A percentile compares a stretch with the other conserved stretches of the same genome.
These are phyloP conservation scores for Sugiyamaella qingdaonensis DNA, from an alignment of 805 yeast species.

Conservation along the genomic window DNA sequence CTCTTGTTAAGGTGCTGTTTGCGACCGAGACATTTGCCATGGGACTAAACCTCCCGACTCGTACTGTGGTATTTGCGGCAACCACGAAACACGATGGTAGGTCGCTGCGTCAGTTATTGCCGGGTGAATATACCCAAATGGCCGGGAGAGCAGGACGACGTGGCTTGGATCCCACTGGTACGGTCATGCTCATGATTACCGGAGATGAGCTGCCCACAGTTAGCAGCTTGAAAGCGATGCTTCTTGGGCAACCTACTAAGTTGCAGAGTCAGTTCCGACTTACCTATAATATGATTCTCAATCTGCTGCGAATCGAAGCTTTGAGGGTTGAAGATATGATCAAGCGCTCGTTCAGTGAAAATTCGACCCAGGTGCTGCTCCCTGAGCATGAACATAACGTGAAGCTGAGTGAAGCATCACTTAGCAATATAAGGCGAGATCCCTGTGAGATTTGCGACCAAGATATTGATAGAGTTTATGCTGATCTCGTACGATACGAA, in stretches of 20 bases:
- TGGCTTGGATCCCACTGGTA: conserved; percentile 90
- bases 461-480: conserved; percentile 45
- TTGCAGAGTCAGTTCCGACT: conserved; percentile 87
- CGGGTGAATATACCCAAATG: conserved; percentile 98
- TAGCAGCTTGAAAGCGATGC: conserved; percentile 66
- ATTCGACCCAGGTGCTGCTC: conserved; percentile 73
- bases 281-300: conserved; percentile 93
- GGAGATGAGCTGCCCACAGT: conserved; percentile 32
- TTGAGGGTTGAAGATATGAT: conserved; percentile 97
- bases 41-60: conserved; percentile 95
- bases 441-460: conserved; percentile 36
- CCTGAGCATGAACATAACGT: conserved; percentile 80
- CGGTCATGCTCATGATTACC: conserved; percentile 82
- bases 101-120: conserved; percentile 71
- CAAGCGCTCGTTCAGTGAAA: conserved; percentile 90
- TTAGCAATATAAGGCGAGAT: conserved; percentile 37
- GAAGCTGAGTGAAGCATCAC: conserved; percentile 45
- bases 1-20: conserved; percentile 82
- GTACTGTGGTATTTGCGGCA: conserved; percentile 89
- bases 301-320: conserved; percentile 86
- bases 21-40: conserved; percentile 99
- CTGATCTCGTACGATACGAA: conserved; percentile 44
- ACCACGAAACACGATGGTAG: conserved; percentile 88
- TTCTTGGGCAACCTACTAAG: conserved; percentile 86
- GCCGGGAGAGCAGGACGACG: conserved; percentile 98